Evolutionary conservation across 2,329 filamentous ascomycete genomes (phyloP).

Genomic region (Shiraia sp.): DNA sequence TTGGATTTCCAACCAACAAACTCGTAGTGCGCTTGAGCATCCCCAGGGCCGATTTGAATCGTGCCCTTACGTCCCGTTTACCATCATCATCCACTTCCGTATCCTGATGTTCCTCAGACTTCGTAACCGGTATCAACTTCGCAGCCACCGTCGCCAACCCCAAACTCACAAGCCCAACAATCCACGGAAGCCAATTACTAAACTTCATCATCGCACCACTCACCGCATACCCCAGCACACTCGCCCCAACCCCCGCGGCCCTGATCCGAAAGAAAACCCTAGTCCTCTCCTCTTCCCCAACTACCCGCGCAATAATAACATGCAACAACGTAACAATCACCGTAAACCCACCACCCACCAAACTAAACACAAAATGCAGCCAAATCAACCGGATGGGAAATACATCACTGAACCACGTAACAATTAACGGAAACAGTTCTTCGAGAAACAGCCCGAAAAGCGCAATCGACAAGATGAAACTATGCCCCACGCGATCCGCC

Average conservation of each 20-base stretch:
- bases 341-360: constrained; percentile 17
- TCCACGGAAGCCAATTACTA: constrained; percentile 14
- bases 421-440: constrained; percentile 15
- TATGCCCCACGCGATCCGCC: constrained; percentile 21
- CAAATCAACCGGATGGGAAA: constrained; percentile 21
- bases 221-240: constrained; percentile 17
- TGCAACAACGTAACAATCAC: constrained; percentile 19
- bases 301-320: constrained; percentile 21
- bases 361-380: constrained; percentile 20
- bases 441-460: constrained; percentile 18
- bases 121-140: constrained; percentile 11
- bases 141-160: constrained; percentile 6
- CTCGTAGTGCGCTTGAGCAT: too few relatives aligned
- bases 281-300: constrained; percentile 16
- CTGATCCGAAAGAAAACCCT: constrained; percentile 17
- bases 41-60: too few relatives aligned
- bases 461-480: constrained; percentile 15
- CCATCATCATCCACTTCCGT: neutral
- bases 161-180: constrained; percentile 10
- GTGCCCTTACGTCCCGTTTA: too few relatives aligned
- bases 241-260: constrained; percentile 18
- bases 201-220: constrained; percentile 15
- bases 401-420: constrained; percentile 16
- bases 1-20: constrained; percentile 11
- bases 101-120: neutral